Evolutionary conservation across 1,284 basidiomycete genomes (phyloP).

Genomic region (Ceratobasidium papillatum): DNA sequence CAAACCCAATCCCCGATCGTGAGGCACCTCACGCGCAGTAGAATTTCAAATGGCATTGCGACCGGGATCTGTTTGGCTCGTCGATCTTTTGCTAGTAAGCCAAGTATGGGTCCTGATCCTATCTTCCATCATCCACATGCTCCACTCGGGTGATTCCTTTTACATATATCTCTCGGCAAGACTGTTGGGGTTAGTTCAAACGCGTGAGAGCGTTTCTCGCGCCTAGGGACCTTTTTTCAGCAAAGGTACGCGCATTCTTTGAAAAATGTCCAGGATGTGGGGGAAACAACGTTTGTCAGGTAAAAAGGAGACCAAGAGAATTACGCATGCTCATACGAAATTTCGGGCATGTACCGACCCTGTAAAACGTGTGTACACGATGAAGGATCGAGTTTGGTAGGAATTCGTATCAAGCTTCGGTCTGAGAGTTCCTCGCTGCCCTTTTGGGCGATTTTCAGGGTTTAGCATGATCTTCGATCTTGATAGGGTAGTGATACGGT

Average conservation of each 20-base stretch:
- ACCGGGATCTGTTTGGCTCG: background rate
- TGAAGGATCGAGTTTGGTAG: background rate
- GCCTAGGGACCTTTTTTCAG: background rate
- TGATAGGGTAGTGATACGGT: too few relatives aligned
- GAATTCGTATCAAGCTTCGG: background rate
- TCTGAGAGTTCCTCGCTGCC: background rate
- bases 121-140: constrained; percentile 12
- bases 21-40: background rate
- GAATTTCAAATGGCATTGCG: background rate
- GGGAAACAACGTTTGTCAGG: background rate
- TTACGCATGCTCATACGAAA: background rate
- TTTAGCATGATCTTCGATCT: background rate
- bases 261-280: background rate
- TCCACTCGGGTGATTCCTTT: background rate
- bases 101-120: background rate
- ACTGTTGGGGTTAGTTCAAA: background rate
- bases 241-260: background rate
- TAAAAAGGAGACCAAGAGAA: background rate
- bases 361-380: background rate
- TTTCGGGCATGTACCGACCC: background rate
- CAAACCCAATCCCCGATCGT: background rate
- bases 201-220: background rate
- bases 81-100: background rate
- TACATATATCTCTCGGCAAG: background rate
- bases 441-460: background rate